Evolutionary conservation across 2,329 filamentous ascomycete genomes (phyloP).

Genomic region (Aschersonia sp.): DNA sequence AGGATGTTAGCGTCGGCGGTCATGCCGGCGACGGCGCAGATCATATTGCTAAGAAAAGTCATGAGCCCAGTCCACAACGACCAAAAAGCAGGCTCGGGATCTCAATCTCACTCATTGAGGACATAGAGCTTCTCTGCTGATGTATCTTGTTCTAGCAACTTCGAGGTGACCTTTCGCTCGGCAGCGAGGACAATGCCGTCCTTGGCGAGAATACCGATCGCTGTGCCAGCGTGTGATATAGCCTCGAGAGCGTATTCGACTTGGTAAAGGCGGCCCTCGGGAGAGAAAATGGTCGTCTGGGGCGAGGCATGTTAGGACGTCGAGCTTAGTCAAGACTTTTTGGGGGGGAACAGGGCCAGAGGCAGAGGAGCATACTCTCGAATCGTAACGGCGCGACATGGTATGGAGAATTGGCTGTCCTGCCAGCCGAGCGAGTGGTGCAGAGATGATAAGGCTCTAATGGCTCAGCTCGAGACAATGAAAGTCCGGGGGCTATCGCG

Average conservation of each 20-base stretch:
- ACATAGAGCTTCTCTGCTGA: conserved; percentile 99
- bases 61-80: background rate
- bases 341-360: background rate
- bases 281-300: conserved; percentile 98
- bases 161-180: conserved; percentile 97
- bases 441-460: too few species aligned
- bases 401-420: background rate
- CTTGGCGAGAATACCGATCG: conserved; percentile 89
- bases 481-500: too few species aligned
- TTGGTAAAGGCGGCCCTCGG: conserved; percentile 95
- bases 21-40: conserved; percentile 97
- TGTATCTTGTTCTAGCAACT: conserved; percentile 97
- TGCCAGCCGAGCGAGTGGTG: too few species aligned
- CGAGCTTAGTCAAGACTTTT: background rate
- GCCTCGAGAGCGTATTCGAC: conserved; percentile 98
- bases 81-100: background rate
- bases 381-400: conserved; percentile 98
- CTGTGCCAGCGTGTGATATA: conserved; percentile 95
- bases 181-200: conserved; percentile 97
- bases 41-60: conserved; percentile 73
- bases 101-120: conserved; percentile 68
- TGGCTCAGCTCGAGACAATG: too few species aligned
- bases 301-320: background rate
- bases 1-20: conserved; percentile 99
- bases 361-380: conserved; percentile 51